Base-by-base conservation (phyloP, 176 grass and related monocot genomes). In the Cymbopogon citratus region DNA sequence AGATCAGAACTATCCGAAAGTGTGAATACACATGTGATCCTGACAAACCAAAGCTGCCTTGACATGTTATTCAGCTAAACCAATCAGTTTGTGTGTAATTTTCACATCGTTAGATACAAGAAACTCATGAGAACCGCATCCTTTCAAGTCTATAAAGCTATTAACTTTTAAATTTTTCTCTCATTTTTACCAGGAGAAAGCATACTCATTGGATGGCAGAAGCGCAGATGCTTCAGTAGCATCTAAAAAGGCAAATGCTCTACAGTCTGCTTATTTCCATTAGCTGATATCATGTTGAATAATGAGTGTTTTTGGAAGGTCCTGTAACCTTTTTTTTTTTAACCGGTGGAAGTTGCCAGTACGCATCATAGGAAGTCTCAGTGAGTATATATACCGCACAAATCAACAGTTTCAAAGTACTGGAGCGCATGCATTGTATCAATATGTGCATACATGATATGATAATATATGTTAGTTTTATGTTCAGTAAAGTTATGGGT, bases 171-270 rank as follows among this genome's bases (percentile, higher is more conserved):
- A n/a, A n/a, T 4, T 2, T 18, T 39, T 39, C 12, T 0, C 41
- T 73, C 31, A 23, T 13, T 76, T 68, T 69, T 27, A 34, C 80
- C 80, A 91, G 92, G 92, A 45, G 51, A 89, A 88, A 76, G 83
- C 88, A 25, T 89, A 89, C 65, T 34, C 80, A 12, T 31, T 74
- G 59, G 86, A 84, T 28, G 92, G 91, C 68, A 82, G 77, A 69
- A 33, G 7, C 1, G 24, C 27, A n/a, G 80, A 91, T 75, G 88
- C 88, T 81, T 76, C 49, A 0, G 54, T 71, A 24, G 88, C 86
- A 75, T 75, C 83, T 0, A 77, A 89, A 48, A 84, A 84, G 80
- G 83, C 80, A 48, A 84, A 89, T 71, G 75, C 40, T 81, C 83
- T 94, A 41, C 74, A 84, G 69, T 60, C 71, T 57, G 27, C 80